Evolutionary conservation across 345 rosid species (phyloP).

Genomic region (Sapria himalayana): DNA sequence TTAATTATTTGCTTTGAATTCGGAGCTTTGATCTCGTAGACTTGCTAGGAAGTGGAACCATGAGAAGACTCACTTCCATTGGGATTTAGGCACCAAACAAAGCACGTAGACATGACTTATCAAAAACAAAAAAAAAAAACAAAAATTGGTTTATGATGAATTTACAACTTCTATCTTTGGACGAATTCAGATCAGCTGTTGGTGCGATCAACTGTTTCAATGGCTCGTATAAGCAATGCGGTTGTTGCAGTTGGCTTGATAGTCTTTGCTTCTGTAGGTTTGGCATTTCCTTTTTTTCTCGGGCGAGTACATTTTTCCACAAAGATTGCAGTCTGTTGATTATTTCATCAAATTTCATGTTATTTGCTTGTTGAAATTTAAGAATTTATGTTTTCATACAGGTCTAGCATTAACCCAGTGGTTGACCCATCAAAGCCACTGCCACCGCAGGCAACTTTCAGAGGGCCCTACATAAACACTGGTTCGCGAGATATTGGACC

Average conservation of each 20-base stretch:
- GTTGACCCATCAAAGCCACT: slow-evolving; percentile 69
- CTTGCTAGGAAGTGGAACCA: no score
- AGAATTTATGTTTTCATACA: slow-evolving; percentile 8
- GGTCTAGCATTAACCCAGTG: slow-evolving; percentile 43
- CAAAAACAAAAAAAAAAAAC: no score
- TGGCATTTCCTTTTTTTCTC: slow-evolving; percentile 82
- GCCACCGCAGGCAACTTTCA: slow-evolving; percentile 84
- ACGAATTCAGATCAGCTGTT: no score
- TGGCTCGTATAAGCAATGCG: slow-evolving; percentile 39
- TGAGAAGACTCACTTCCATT: no score
- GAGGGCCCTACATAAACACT: slow-evolving; percentile 90
- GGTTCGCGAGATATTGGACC: slow-evolving; percentile 92
- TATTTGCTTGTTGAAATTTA: not conserved
- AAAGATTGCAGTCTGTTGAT: not conserved
- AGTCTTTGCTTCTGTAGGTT: slow-evolving; percentile 58
- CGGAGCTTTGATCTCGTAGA: no score
- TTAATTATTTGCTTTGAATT: no score
- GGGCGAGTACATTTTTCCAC: slow-evolving; percentile 33
- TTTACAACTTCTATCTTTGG: no score
- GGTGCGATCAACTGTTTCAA: slow-evolving; percentile 9
- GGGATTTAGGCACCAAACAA: no score
- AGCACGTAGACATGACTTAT: no score
- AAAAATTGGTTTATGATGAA: no score
- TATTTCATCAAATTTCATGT: not conserved
- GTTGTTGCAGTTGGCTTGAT: slow-evolving; percentile 64